Percentiles rank a stretch among this genome's conserved stretches.
These are phyloP conservation scores for Cerrena zonata DNA, from an alignment of 1,284 basidiomycete genomes.

Conservation along the genomic window DNA sequence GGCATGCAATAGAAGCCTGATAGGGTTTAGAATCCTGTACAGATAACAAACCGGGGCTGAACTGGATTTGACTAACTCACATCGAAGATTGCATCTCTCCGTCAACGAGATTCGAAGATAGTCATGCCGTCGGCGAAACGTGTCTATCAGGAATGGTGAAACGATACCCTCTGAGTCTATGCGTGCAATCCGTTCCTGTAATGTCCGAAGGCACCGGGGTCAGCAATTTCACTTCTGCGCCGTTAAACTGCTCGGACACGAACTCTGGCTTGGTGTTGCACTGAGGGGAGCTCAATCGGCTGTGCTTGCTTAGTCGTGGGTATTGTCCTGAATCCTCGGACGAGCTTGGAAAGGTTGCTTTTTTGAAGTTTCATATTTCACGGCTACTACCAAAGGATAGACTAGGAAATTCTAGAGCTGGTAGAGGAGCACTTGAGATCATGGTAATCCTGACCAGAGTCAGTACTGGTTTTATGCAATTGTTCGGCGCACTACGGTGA, in stretches of 20 bases:
- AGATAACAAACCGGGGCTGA: not conserved
- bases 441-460: too few species aligned
- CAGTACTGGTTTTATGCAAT: too few species aligned
- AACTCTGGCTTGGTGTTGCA: not conserved
- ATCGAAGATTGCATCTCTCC: conserved; percentile 82
- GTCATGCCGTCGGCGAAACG: conserved; percentile 66
- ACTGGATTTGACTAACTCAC: conserved; percentile 36
- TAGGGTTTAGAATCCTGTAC: conserved; percentile 2
- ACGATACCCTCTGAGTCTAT: conserved; percentile 44
- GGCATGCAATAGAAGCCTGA: conserved; percentile 90
- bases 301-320: not conserved
- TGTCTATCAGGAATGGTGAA: conserved; percentile 57
- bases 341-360: too few species aligned
- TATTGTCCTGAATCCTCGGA: not conserved
- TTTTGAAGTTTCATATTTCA: too few species aligned
- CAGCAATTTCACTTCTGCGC: not conserved
- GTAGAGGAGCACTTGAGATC: too few species aligned
- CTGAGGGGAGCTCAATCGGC: not conserved
- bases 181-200: conserved; percentile 46
- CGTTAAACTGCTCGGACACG: not conserved
- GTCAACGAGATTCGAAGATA: conserved; percentile 84
- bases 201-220: not conserved
- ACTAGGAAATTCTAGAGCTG: too few species aligned
- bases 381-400: too few species aligned
- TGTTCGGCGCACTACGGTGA: too few species aligned